Conservation (phyloP, 169 alveolate species). For the Miamiensis avidus region DNA sequence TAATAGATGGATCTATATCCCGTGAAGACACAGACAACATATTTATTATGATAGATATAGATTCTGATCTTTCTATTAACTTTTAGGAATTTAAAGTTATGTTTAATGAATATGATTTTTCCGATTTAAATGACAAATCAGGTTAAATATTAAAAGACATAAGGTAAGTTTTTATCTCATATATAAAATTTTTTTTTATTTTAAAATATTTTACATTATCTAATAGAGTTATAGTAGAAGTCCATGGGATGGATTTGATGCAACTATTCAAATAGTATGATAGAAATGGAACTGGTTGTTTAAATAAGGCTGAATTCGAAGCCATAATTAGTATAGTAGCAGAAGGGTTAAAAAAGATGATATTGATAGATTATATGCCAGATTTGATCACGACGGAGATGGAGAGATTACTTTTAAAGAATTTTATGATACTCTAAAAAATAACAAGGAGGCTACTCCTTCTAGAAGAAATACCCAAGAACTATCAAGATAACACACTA, state of each 20-base stretch:
- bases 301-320: conserved; percentile 11
- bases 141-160: conserved; percentile 27
- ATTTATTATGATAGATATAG: conserved; percentile 14
- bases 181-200: no score
- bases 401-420: background rate
- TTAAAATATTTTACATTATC: no score
- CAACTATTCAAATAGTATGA: conserved; percentile 24
- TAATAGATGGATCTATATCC: conserved; percentile 19
- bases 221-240: background rate
- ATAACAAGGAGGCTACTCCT: background rate
- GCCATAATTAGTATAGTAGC: conserved; percentile 14
- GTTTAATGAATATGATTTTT: conserved; percentile 21
- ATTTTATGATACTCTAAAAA: background rate
- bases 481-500: no score
- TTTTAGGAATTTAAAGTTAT: conserved; percentile 16
- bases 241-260: conserved; percentile 9
- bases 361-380: no score
- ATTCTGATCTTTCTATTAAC: conserved; percentile 3
- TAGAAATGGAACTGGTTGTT: conserved; percentile 7
- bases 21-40: conserved; percentile 9
- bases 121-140: conserved; percentile 27
- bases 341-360: background rate
- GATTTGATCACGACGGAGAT: background rate
- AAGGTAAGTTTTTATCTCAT: conserved; percentile 21
- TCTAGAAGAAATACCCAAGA: background rate